Evolutionary conservation across 768 basidiomycete genomes (phyloP).

Genomic region (Ephemerocybe angulata): DNA sequence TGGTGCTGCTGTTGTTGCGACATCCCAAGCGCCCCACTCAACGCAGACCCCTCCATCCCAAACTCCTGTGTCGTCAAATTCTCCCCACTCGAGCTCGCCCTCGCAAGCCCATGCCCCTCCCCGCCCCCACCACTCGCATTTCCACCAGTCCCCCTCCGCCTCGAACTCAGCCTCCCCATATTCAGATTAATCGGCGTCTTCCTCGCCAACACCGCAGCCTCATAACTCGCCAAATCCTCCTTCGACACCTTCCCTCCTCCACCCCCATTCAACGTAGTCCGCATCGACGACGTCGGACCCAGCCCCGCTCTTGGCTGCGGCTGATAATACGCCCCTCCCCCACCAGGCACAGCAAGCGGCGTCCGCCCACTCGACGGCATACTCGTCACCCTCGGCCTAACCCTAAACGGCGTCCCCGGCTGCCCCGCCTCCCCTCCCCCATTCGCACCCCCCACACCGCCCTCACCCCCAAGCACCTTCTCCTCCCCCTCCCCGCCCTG

Average conservation of each 20-base stretch:
- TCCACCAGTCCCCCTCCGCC: slow-evolving; percentile 26
- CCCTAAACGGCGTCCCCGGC: slow-evolving; percentile 23
- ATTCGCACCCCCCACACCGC: neutral
- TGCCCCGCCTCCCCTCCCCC: neutral
- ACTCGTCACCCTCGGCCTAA: slow-evolving; percentile 62
- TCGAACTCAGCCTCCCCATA: slow-evolving; percentile 36
- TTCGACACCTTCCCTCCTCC: slow-evolving; percentile 18
- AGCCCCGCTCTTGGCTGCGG: slow-evolving; percentile 14
- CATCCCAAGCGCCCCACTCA: neutral
- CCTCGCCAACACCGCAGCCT: slow-evolving; percentile 71
- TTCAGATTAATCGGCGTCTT: slow-evolving; percentile 58
- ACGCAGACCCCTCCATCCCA: neutral
- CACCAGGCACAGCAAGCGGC: slow-evolving; percentile 36
- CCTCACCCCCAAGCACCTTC: neutral
- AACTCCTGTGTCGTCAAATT: neutral
- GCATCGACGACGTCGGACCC: slow-evolving; percentile 24
- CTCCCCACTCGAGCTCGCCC: neutral
- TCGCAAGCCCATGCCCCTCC: neutral
- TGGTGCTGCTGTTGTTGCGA: neutral
- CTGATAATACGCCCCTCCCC: slow-evolving; percentile 9
- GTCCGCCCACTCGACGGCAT: slow-evolving; percentile 62
- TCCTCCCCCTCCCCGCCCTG: neutral
- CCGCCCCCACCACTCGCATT: neutral
- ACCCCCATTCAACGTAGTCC: slow-evolving; percentile 29
- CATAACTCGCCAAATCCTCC: slow-evolving; percentile 70